Evolutionary conservation across 768 basidiomycete genomes (phyloP).

Genomic region (Galerina sulciceps): DNA sequence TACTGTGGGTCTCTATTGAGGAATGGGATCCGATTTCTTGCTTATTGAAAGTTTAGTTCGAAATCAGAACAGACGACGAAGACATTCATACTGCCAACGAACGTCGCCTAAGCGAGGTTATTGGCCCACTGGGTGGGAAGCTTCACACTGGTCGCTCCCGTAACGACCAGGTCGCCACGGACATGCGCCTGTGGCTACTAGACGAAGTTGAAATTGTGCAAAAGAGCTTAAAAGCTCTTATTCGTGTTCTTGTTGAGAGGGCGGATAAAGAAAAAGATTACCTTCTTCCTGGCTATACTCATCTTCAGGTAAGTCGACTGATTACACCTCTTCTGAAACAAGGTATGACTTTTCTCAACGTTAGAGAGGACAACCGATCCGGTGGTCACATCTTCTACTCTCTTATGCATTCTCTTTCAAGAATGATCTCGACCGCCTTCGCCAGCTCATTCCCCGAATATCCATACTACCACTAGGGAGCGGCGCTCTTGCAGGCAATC

Average conservation of each 20-base stretch:
- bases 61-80: constrained; percentile 84
- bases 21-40: not conserved
- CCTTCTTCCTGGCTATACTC: constrained; percentile 95
- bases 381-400: constrained; percentile 97
- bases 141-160: constrained; percentile 96
- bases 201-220: constrained; percentile 74
- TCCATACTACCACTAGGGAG: constrained; percentile 94
- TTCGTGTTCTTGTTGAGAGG: constrained; percentile 88
- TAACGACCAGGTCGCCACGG: constrained; percentile 98
- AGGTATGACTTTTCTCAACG: not conserved
- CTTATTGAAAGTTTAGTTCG: constrained; percentile 56
- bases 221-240: constrained; percentile 70
- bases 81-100: constrained; percentile 99
- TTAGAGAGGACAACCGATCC: constrained; percentile 96
- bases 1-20: constrained; percentile 50
- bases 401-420: constrained; percentile 94
- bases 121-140: constrained; percentile 92
- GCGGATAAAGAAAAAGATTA: constrained; percentile 93
- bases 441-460: constrained; percentile 84
- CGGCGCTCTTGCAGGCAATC: constrained; percentile 95
- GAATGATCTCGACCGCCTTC: constrained; percentile 85
- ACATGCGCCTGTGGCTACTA: constrained; percentile 96
- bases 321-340: not conserved
- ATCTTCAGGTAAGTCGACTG: constrained; percentile 77
- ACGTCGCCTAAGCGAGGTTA: constrained; percentile 88